Evolutionary conservation across 495 filamentous ascomycete genomes (phyloP), one percentile per base, ranked within the genome.

Genomic region (Gamarada debralockiae): DNA sequence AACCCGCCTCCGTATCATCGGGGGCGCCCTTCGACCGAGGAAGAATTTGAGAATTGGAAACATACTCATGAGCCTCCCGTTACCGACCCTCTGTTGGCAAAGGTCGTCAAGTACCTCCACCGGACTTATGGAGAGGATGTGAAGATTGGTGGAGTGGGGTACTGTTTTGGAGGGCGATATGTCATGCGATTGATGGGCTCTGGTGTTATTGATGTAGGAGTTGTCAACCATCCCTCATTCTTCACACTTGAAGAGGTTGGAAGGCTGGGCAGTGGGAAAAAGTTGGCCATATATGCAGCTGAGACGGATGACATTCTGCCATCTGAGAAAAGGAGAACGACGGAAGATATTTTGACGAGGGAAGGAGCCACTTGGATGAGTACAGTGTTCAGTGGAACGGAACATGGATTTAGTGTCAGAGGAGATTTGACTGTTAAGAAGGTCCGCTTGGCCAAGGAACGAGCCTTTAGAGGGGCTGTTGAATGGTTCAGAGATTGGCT

Each of bases 91-190:
- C 2, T 51, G n/a, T 21, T 51, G 5, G 48, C 36, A n/a, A 39
- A 0, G 15, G 38, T 51, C 17, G 48, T 51, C n/a, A 25, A 31
- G n/a, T 51, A 41, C 22, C n/a, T 51, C 21, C 48, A 33, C 25
- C 12, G 25, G 0, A n/a, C 8, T 2, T 51, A 51, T 51, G 48
- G 48, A 42, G 15, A 42, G 17, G 37, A 51, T 42, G 48, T 42
- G 23, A 42, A 51, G 50, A 45, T 53, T 23, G 50, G 25, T 22
- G 50, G 50, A 23, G 40, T 53, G 17, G 50, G 50, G 21, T 53
- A 53, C 33, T 53, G 50, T 34, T 53, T 53, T 27, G 50, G 50
- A n/a, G 50, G 50, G 20, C 20, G 41, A 38, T 53, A 44, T 46
- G 31, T 53, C 21, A 46, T 53, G n/a, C 38, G 50, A 31, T 18